These are phyloP conservation scores for Ophiostoma himal-ulmi DNA, from an alignment of 2,329 filamentous ascomycete species.

Conservation along the genomic window DNA sequence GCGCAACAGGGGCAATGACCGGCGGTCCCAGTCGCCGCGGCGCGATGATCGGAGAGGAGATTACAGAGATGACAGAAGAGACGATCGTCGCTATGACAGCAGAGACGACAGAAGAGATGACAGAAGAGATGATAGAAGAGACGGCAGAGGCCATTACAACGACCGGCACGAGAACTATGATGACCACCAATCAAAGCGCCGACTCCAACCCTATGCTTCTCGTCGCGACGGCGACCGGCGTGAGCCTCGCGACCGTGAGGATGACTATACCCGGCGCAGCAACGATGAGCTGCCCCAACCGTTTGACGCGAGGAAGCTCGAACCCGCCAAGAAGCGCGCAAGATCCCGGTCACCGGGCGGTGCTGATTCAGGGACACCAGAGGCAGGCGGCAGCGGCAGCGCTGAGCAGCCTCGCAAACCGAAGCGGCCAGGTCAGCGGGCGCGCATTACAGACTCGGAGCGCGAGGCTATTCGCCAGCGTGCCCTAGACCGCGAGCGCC, in stretches of 20 bases:
- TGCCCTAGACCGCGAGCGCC: slow-evolving; percentile 50
- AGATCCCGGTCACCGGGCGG: slow-evolving; percentile 44
- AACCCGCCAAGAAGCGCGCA: slow-evolving; percentile 53
- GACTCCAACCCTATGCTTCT: slow-evolving; percentile 4
- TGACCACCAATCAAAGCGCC: slow-evolving; percentile 6
- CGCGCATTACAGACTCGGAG: slow-evolving; percentile 61
- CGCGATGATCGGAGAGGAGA: slow-evolving; percentile 10
- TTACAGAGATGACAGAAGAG: background rate
- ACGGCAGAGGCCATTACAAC: background rate
- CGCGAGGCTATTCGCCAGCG: slow-evolving; percentile 61
- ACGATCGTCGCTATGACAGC: slow-evolving; percentile 14
- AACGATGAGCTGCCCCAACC: slow-evolving; percentile 51
- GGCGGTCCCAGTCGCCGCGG: slow-evolving; percentile 18
- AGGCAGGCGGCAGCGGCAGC: slow-evolving; percentile 23
- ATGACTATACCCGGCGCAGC: slow-evolving; percentile 26
- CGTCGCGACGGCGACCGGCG: background rate
- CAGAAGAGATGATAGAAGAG: background rate
- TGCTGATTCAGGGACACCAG: background rate
- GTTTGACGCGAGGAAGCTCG: slow-evolving; percentile 54
- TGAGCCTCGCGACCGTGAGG: background rate
- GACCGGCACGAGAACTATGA: background rate
- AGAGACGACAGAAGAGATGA: slow-evolving; percentile 9
- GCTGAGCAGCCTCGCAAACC: slow-evolving; percentile 53
- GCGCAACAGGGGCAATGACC: background rate
- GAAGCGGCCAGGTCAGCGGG: slow-evolving; percentile 62